Conservation (phyloP, 495 filamentous ascomycete genomes). For the Glarea lozoyensis region DNA sequence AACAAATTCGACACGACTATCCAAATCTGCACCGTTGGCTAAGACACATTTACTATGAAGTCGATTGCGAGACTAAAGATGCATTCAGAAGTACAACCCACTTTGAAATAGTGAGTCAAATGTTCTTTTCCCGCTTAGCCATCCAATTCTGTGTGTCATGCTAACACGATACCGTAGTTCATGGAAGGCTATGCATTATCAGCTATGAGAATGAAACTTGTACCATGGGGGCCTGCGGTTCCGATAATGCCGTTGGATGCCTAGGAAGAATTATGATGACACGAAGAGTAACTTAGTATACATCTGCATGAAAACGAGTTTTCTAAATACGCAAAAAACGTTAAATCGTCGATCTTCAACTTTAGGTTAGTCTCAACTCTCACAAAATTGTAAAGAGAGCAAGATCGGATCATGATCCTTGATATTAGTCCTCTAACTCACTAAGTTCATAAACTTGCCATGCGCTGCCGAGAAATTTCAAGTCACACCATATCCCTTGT, state of each 20-base stretch:
- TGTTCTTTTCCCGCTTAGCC: background rate
- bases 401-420: too few species aligned
- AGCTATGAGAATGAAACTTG: conserved; percentile 7
- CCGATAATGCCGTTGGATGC: conserved; percentile 21
- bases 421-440: too few species aligned
- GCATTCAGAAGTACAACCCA: background rate
- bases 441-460: too few species aligned
- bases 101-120: background rate
- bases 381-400: too few species aligned
- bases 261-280: too few species aligned
- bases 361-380: too few species aligned
- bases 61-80: background rate
- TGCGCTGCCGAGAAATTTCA: too few species aligned
- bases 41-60: background rate
- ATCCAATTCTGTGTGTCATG: background rate
- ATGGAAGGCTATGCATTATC: background rate
- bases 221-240: conserved; percentile 23
- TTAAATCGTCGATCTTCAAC: too few species aligned
- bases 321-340: too few species aligned
- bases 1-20: background rate
- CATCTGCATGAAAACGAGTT: too few species aligned
- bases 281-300: too few species aligned
- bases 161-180: background rate
- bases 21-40: background rate
- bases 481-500: too few species aligned